A percentile compares a stretch with the other conserved stretches of the same genome.
These are phyloP conservation scores for Yamadazyma membranifaciens DNA, from an alignment of 1,139 yeast species.

Conservation along the genomic window DNA sequence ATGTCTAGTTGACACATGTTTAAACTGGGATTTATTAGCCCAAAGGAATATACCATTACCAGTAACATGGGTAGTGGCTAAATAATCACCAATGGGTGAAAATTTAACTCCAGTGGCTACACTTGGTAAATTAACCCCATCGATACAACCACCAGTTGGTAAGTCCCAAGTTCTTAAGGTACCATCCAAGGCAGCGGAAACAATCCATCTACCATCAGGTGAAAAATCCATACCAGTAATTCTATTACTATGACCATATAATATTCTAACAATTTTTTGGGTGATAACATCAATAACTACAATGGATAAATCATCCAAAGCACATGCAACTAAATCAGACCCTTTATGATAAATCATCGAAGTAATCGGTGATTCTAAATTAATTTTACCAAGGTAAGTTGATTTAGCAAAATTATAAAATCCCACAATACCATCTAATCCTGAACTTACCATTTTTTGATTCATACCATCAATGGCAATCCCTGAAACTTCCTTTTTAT, in stretches of 20 bases:
- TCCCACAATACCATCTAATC: constrained; percentile 86
- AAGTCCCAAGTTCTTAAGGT: constrained; percentile 97
- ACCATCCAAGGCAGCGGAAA: constrained; percentile 79
- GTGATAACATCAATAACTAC: constrained; percentile 82
- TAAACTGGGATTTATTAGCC: constrained; percentile 89
- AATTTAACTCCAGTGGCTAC: constrained; percentile 80
- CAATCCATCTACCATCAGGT: constrained; percentile 95
- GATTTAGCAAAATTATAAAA: constrained; percentile 83
- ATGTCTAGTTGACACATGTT: constrained; percentile 68
- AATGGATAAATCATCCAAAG: constrained; percentile 83
- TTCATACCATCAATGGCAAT: constrained; percentile 89
- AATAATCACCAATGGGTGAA: constrained; percentile 85
- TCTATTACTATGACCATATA: constrained; percentile 88
- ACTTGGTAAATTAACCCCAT: constrained; percentile 75
- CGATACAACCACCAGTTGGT: constrained; percentile 96
- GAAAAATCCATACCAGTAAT: constrained; percentile 88
- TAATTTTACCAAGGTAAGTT: constrained; percentile 63
- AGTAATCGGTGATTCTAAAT: constrained; percentile 76
- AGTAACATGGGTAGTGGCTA: constrained; percentile 90
- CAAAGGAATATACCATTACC: constrained; percentile 91
- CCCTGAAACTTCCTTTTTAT: constrained; percentile 83
- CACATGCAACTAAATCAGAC: constrained; percentile 82
- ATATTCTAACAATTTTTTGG: constrained; percentile 77
- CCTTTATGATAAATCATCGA: constrained; percentile 72
- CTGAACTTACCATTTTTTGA: constrained; percentile 78